Conservation (phyloP, 1,284 basidiomycete species). For the Tylopilus sp. region DNA sequence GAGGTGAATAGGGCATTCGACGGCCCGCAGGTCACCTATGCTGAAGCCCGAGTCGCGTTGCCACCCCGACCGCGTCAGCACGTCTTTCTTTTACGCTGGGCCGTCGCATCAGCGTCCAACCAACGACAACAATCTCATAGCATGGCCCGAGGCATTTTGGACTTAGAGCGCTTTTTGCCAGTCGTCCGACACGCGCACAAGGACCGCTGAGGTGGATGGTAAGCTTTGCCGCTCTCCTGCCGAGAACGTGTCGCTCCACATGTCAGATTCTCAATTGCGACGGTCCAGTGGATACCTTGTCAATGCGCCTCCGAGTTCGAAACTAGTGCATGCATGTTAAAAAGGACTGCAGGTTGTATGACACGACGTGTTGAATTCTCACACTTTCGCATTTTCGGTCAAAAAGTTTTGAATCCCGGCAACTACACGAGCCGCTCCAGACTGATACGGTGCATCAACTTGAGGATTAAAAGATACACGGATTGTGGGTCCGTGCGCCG, state of each 20-base stretch:
- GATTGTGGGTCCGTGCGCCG: too few relatives aligned
- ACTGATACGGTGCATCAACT: too few relatives aligned
- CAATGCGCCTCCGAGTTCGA: neutral
- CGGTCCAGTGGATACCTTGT: neutral
- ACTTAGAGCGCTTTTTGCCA: neutral
- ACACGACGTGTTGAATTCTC: too few relatives aligned
- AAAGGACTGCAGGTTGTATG: too few relatives aligned
- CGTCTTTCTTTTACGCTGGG: neutral
- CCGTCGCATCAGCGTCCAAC: too few relatives aligned
- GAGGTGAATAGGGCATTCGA: constrained; percentile 34
- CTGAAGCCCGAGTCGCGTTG: neutral
- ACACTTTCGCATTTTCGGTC: too few relatives aligned
- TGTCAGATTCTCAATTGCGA: neutral
- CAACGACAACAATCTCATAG: too few relatives aligned
- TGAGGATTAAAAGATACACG: too few relatives aligned
- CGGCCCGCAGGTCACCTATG: constrained; percentile 25
- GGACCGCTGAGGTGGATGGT: too few relatives aligned
- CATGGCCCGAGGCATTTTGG: neutral
- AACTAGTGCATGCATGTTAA: too few relatives aligned
- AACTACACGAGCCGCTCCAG: too few relatives aligned
- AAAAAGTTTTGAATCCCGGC: too few relatives aligned
- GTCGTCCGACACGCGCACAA: neutral
- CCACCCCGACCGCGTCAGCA: neutral
- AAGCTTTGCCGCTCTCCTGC: neutral
- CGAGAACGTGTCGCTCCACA: neutral